phyloP scores from a whole-genome alignment of 352 stramenopile species.

The Phytophthora sansomeana region DNA sequence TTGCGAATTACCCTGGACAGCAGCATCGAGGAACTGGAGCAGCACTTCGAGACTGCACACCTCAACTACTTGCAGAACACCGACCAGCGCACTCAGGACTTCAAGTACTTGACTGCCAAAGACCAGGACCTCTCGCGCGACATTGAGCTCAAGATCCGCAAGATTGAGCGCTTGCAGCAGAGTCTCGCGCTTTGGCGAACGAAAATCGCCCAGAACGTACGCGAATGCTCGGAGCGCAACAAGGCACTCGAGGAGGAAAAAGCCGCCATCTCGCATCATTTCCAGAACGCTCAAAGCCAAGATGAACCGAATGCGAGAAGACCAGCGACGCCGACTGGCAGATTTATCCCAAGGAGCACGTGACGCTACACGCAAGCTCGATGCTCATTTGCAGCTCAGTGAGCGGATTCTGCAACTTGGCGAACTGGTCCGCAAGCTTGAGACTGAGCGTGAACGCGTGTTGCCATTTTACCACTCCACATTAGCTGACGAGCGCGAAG shows the following conservation, averaged over 20 bases:
- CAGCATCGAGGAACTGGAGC: conserved; percentile 94
- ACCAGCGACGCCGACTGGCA: conserved; percentile 81
- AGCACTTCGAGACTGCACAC: conserved; percentile 94
- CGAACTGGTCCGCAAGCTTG: conserved; percentile 92
- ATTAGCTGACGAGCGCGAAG: conserved; percentile 68
- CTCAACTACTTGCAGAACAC: conserved; percentile 95
- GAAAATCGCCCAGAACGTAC: conserved; percentile 92
- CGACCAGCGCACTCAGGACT: conserved; percentile 93
- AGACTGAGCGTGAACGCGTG: conserved; percentile 94
- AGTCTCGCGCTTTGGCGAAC: conserved; percentile 91
- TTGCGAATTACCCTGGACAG: conserved; percentile 93
- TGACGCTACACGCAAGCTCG: conserved; percentile 71
- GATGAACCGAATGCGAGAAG: conserved; percentile 91
- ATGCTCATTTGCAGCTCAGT: conserved; percentile 70
- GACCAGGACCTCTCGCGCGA: conserved; percentile 93
- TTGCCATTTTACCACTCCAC: conserved; percentile 84
- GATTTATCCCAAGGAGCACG: conserved; percentile 86
- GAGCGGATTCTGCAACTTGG: conserved; percentile 90
- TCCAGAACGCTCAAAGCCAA: conserved; percentile 90
- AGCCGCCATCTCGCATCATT: conserved; percentile 76
- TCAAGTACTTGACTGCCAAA: conserved; percentile 94
- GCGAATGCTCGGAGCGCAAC: conserved; percentile 93
- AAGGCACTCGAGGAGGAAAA: conserved; percentile 91
- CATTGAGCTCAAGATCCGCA: conserved; percentile 94
- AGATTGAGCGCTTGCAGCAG: conserved; percentile 93